Conservation (phyloP, 495 filamentous ascomycete species). For the Pyrenopolyporus hunteri region DNA sequence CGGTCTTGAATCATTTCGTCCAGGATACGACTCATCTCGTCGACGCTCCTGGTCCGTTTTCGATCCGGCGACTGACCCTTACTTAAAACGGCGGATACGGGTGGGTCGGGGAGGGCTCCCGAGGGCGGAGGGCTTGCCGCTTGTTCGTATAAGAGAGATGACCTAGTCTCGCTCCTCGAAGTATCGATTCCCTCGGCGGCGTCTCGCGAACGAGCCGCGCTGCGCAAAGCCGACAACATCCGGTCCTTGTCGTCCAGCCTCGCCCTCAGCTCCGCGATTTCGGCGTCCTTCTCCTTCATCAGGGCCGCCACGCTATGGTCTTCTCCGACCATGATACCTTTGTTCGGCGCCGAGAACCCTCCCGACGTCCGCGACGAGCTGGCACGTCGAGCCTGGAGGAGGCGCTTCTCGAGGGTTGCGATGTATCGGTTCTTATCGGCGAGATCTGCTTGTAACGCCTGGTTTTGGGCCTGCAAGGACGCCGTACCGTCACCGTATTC, state of each 20-base stretch:
- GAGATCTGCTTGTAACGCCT: conserved; percentile 89
- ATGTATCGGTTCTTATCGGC: conserved; percentile 97
- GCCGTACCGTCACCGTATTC: conserved; percentile 91
- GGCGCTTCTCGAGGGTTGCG: conserved; percentile 84
- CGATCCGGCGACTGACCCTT: conserved; percentile 48
- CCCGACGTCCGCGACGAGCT: conserved; percentile 86
- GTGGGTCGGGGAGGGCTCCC: conserved; percentile 47
- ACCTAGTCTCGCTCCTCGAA: conserved; percentile 49
- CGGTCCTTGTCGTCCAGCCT: conserved; percentile 94
- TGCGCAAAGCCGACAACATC: conserved; percentile 90
- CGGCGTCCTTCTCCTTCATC: conserved; percentile 88
- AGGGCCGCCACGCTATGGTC: conserved; percentile 69
- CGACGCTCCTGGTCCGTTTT: conserved; percentile 71
- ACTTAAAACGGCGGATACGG: conserved; percentile 38
- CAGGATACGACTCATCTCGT: conserved; percentile 87
- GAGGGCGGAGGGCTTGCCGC: conserved; percentile 43
- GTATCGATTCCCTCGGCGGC: conserved; percentile 66
- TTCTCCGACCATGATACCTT: conserved; percentile 67
- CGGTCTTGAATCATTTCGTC: conserved; percentile 94
- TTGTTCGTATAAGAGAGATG: conserved; percentile 50
- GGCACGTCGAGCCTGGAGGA: conserved; percentile 88
- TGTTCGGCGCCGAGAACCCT: conserved; percentile 62
- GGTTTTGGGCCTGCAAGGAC: conserved; percentile 77
- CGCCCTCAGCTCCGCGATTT: conserved; percentile 88
- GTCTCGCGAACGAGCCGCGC: conserved; percentile 83